Base-by-base conservation (phyloP, 176 grass and related monocot genomes). In the Triticum timopheevii region DNA sequence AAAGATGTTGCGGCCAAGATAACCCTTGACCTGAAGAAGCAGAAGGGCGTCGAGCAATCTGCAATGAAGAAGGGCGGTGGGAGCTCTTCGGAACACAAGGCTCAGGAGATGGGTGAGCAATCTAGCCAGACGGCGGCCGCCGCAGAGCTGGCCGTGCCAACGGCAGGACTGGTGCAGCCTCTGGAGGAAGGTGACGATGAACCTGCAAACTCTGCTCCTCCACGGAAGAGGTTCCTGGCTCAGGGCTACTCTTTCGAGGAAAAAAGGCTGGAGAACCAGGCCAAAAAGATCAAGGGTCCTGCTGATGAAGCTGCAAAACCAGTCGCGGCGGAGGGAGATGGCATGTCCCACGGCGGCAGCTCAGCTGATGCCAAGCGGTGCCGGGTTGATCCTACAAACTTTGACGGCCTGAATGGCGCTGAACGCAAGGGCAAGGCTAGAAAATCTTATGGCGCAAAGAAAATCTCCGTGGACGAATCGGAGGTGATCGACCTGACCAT, bases 401-500 rank as follows among this genome's bases (percentile, higher is more conserved):
- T 31, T 56, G 73, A 76, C 3, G 15, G 47, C 13, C 66, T 95
- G 83, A 92, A 89, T 22, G 89, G 86, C 84, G 75, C 80, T 17
- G 69, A 80, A 34, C 88, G 80, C 70, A 93, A 89, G 81, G 74
- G 76, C 70, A 95, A 89, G 81, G 79, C 80, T 28, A 56, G 88
- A 76, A 82, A 84, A 79, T 74, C 82, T 73, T 59, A 7, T 59
- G 2, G 54, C 2, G 7, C 7, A 19, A 54, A 54, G 16, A 19
- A 54, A 59, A 59, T 59, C 64, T 8, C 52, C 6, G 3, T 61
- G 79, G 22, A 20, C 56, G 4, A 30, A 54, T 7, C 69, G 10
- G 52, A 79, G 22, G 16, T 58, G 7, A 95, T 76, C 73, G 44
- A 73, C 65, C 63, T 92, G 38, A 61, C 89, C 31, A 61, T 91